Percentiles rank a stretch among this genome's conserved stretches.
phyloP scores from a whole-genome alignment of 441 rosid genomes.

The Omphalea diandra region DNA sequence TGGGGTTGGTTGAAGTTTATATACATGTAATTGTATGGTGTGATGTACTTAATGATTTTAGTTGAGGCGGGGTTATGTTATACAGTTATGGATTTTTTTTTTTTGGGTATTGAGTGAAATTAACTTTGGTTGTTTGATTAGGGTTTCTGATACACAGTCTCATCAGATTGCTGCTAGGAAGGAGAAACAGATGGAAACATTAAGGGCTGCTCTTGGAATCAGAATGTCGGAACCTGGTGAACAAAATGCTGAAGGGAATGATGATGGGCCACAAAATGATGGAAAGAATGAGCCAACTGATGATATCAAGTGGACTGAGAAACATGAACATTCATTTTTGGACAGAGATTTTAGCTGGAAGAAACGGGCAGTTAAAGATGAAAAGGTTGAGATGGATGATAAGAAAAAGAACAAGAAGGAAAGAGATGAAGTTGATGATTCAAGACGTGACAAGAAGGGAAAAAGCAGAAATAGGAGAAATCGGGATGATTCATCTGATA shows the following conservation, averaged over 20 bases:
- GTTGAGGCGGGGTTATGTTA: too few species aligned
- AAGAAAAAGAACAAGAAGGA: conserved; percentile 45
- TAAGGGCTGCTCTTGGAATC: conserved; percentile 79
- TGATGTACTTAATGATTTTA: too few species aligned
- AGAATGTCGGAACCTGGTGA: conserved; percentile 30
- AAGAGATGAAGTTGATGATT: conserved; percentile 30
- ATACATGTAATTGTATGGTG: conserved; percentile 4
- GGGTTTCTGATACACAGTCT: conserved; percentile 81
- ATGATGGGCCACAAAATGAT: conserved; percentile 26
- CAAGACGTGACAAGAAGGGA: conserved; percentile 36
- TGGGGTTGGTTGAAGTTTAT: neutral
- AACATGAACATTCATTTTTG: conserved; percentile 69
- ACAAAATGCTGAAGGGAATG: conserved; percentile 40
- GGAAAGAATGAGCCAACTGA: conserved; percentile 36
- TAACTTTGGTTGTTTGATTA: conserved; percentile 21
- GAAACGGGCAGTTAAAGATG: conserved; percentile 39
- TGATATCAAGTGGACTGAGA: conserved; percentile 39
- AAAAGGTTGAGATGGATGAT: conserved; percentile 40
- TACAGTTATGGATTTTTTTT: neutral
- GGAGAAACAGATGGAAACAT: conserved; percentile 89
- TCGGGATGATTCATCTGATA: conserved; percentile 48
- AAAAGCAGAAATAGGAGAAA: conserved; percentile 37
- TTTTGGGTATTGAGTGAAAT: neutral
- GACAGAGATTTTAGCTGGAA: conserved; percentile 50
- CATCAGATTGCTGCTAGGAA: conserved; percentile 96